phyloP scores from a whole-genome alignment of 177 flowering plant species.

The Vitis hybrid region DNA sequence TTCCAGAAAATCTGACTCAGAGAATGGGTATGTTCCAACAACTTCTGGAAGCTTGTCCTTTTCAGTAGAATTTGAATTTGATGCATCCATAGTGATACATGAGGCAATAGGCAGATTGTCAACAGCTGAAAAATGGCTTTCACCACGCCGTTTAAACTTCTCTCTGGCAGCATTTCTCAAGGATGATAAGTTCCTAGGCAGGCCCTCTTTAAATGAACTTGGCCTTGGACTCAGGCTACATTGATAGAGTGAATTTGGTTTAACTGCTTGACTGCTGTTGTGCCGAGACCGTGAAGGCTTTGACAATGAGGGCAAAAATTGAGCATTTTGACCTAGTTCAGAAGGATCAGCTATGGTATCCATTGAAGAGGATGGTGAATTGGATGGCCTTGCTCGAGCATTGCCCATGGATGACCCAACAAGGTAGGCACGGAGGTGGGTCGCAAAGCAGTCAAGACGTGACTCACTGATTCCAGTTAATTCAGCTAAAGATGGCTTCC shows the following conservation, averaged over 20 bases:
- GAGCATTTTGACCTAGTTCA: slow-evolving; percentile 25
- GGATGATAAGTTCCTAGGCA: slow-evolving; percentile 35
- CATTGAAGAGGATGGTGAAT: slow-evolving; percentile 11
- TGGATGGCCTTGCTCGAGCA: slow-evolving; percentile 23
- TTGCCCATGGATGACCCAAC: slow-evolving; percentile 42
- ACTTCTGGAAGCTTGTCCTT: slow-evolving; percentile 29
- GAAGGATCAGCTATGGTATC: slow-evolving; percentile 22
- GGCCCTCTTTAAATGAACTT: slow-evolving; percentile 63
- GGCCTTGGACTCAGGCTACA: slow-evolving; percentile 71
- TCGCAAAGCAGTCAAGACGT: slow-evolving; percentile 78
- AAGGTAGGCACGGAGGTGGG: slow-evolving; percentile 72
- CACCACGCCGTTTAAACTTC: slow-evolving; percentile 49
- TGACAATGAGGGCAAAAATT: slow-evolving; percentile 14
- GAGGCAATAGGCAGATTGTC: slow-evolving; percentile 28
- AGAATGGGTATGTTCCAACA: slow-evolving; percentile 4
- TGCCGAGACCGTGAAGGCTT: slow-evolving; percentile 41
- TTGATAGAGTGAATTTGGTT: slow-evolving; percentile 46
- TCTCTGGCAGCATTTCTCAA: slow-evolving; percentile 48
- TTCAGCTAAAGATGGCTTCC: slow-evolving; percentile 72
- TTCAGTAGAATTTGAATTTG: slow-evolving; percentile 25
- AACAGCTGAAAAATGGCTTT: slow-evolving; percentile 26
- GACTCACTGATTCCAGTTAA: slow-evolving; percentile 84
- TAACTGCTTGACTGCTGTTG: slow-evolving; percentile 31
- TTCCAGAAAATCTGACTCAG: slow-evolving; percentile 36
- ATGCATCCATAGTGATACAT: slow-evolving; percentile 14